Base-by-base conservation (phyloP, 2,329 filamentous ascomycete species). In the Catunica adiposa region DNA sequence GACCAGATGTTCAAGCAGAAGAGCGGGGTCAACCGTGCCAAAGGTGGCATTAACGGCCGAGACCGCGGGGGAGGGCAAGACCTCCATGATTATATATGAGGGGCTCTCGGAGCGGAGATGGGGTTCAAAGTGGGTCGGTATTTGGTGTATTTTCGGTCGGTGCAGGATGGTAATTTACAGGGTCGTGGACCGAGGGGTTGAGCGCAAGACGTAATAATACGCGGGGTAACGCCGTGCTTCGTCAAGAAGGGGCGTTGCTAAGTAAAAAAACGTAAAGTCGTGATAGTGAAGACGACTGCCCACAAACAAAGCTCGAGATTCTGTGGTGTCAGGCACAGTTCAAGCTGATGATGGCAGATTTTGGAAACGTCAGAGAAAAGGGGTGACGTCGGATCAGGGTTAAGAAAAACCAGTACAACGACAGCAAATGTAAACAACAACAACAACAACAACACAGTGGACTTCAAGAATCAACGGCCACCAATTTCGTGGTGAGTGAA, bases 1-100 rank as follows among this genome's bases (percentile, higher is more conserved):
- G 40, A 76, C 75, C 59, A 90, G 73, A 68, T 90, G 82, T 58
- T 89, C 81, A 61, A 89, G 74, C 53, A 89, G 75, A 62, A 78
- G 71, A 61, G 71, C 73, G n/a, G 84, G 79, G 63, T 89, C 84
- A 65, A 86, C 71, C 59, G 73, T 71, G 58, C 72, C 71, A 61
- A 80, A 77, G 50, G 74, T 62, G 56, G 75, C 62, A 55, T 65
- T 61, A 53, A 73, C 68, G 63, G 74, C 75, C 64, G 77, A 77
- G 58, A 71, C 60, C 59, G 69, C 66, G 59, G 73, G 66, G 57
- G 75, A 70, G 40, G 56, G 42, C 56, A 71, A 71, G 61, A 76
- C 72, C 67, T 79, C 77, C 77, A 79, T 79, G 64, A 59, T 69
- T 65, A 44, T 44, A 17, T 61, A 60, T 60, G 51, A 17, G 29